Evolutionary conservation across 2,329 filamentous ascomycete genomes (phyloP), one percentile per base, ranked within the genome.

Genomic region (Plectosphaerella cucumerina): DNA sequence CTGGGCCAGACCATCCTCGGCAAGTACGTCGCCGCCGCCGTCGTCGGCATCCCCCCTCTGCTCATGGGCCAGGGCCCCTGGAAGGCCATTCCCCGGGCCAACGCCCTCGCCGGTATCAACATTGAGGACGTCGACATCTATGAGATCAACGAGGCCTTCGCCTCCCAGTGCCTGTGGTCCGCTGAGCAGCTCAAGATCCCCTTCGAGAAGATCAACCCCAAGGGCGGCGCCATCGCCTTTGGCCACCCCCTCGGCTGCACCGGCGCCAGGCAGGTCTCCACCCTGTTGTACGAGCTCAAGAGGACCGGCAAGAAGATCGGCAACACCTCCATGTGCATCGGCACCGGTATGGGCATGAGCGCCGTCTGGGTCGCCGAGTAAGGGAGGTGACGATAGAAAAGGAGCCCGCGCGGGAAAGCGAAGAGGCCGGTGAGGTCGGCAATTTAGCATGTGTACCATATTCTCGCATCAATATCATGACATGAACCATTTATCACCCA

Each of bases 91-190:
- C 94, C 94, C 58, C 88, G 92, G 67, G 92, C 90, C 4, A 85
- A 97, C 51, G 81, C 89, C 67, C 92, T 94, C 69, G 89, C 92
- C 1, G 91, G 92, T 53, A 84, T 99, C 61, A 78, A 77, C 66
- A 90, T 86, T 71, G 87, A 96, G 51, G 93, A 97, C 60, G 90
- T 99, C 26, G 94, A 97, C 68, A 93, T 97, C 65, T 97, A 83
- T 65, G 94, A 99, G 82, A 97, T 99, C 80, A 99, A 99, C 77
- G 94, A 99, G 81, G 94, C 94, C 1, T 99, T 99, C 70, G 94
- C 94, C 31, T 89, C 84, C 57, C 93, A 97, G 80, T 96, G 90
- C 71, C 71, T 97, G 59, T 97, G 89, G 88, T 97, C 91, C 70
- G 84, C 89, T 56, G 89, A 94, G 63, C 86, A 97, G 77, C 82